Conservation (phyloP, 2,329 filamentous ascomycete genomes). For the Lachnellula suecica region DNA sequence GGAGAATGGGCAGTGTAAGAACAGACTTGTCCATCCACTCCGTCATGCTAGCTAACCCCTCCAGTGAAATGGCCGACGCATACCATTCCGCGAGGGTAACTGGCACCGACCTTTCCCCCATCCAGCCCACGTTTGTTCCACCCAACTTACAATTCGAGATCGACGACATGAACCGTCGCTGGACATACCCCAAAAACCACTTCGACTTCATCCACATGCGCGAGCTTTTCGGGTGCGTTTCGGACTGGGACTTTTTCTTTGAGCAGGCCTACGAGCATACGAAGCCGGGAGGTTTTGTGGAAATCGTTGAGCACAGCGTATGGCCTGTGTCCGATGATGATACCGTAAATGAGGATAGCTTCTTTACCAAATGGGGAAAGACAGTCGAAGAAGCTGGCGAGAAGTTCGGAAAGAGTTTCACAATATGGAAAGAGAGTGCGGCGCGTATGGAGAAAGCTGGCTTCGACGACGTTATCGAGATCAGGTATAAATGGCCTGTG, state of each 20-base stretch:
- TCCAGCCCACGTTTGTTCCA: conserved; percentile 47
- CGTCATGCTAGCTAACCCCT: too few relatives aligned
- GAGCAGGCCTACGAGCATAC: conserved; percentile 25
- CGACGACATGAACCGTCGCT: conserved; percentile 47
- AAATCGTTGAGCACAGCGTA: conserved; percentile 42
- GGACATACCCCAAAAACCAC: conserved; percentile 23
- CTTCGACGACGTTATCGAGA: conserved; percentile 28
- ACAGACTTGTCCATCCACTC: too few relatives aligned
- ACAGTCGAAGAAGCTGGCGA: too few relatives aligned
- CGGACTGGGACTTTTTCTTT: conserved; percentile 23
- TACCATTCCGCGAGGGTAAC: conserved; percentile 31
- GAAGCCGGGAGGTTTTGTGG: conserved; percentile 45
- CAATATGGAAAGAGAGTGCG: conserved; percentile 42
- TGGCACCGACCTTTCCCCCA: conserved; percentile 31
- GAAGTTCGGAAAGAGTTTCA: conserved; percentile 30
- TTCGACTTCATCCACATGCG: conserved; percentile 30
- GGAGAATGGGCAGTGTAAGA: conserved; percentile 43
- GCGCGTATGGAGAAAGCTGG: conserved; percentile 31
- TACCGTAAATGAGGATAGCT: not conserved
- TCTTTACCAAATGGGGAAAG: too few relatives aligned
- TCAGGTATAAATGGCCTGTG: conserved; percentile 26
- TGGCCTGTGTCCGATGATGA: conserved; percentile 39
- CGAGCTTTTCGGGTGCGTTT: conserved; percentile 22
- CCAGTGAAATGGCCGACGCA: conserved; percentile 24
- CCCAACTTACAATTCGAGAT: conserved; percentile 63